Percentiles rank a stretch among this genome's conserved stretches.
These are phyloP conservation scores for Cercophora sp. DNA, from an alignment of 495 filamentous ascomycete species.

Conservation along the genomic window DNA sequence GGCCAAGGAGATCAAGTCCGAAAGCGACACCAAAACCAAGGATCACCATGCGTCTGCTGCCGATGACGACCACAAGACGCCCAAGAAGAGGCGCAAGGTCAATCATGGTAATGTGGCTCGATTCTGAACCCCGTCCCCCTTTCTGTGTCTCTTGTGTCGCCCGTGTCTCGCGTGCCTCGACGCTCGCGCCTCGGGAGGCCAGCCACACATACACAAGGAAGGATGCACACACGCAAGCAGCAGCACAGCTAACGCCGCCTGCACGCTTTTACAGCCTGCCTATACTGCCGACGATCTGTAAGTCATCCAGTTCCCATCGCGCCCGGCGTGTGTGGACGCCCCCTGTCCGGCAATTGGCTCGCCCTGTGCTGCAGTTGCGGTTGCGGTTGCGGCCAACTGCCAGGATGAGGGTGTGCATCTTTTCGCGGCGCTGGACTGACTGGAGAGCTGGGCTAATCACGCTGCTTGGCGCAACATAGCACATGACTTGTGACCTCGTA, in stretches of 20 bases:
- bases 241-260: slow-evolving; percentile 38
- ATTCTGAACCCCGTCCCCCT: slow-evolving; percentile 24
- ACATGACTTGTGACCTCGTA: slow-evolving; percentile 99
- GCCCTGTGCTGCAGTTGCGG: slow-evolving; percentile 3
- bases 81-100: slow-evolving; percentile 97
- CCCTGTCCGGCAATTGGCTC: slow-evolving; percentile 30
- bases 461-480: slow-evolving; percentile 51
- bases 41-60: slow-evolving; percentile 40
- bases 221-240: neutral
- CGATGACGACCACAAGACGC: slow-evolving; percentile 54
- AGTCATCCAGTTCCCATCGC: slow-evolving; percentile 46
- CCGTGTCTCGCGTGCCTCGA: slow-evolving; percentile 6
- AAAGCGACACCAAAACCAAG: slow-evolving; percentile 41
- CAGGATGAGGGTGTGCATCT: neutral
- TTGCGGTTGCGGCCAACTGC: slow-evolving; percentile 9
- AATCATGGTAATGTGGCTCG: slow-evolving; percentile 79
- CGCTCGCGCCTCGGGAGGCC: too few relatives aligned
- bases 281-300: slow-evolving; percentile 99
- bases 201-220: neutral
- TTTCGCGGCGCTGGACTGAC: slow-evolving; percentile 13
- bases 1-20: slow-evolving; percentile 47
- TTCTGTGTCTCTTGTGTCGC: slow-evolving; percentile 19
- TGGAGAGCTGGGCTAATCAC: slow-evolving; percentile 28
- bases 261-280: slow-evolving; percentile 72
- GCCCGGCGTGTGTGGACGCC: slow-evolving; percentile 17